Base-by-base conservation (phyloP, 768 basidiomycete species). In the Trametes villosa region DNA sequence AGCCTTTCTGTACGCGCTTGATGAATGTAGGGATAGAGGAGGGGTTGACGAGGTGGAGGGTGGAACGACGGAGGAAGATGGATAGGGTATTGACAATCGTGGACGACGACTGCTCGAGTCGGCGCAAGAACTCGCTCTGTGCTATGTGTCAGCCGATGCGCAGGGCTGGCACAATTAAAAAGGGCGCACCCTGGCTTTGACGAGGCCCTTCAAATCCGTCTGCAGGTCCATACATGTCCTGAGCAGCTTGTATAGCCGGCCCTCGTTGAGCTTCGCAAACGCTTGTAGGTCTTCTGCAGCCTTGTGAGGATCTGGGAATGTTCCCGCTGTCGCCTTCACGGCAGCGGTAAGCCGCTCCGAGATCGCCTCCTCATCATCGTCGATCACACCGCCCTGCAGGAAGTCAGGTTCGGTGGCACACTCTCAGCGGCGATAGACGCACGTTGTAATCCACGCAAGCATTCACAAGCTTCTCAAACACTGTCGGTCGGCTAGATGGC, bases 241-340 rank as follows among this genome's bases (percentile, higher is more conserved):
- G 40, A 95, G 78, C 12, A 95, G 78, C 73, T 89, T 94, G 79
- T 94, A 98, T 9, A 96, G 77, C 38, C 94, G 82, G 24, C 81
- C 81, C 70, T 96, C 94, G 71, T 98, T 98, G 42, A 88, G 75
- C 60, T 89, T 90, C 0, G 96, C 95, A 65, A 98, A 99, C 0
- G 82, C 72, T 15, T 84, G 77, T 20, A 99, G 73, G 70, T 98
- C 96, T 60, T 92, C 92, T 2, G 77, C 74, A 0, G 86, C 91
- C 68, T 92, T 92, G 40, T 82, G 79, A 2, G 86, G 80, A 51
- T 98, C 95, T 6, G 84, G 78, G 64, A 86, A 89, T 84, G 29
- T 64, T 92, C 92, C 70, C 42, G 91, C 79, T 13, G 95, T 72
- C 33, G 81, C 77, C 59, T 84, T 81, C 56, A 87, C 82, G 17